Evolutionary conservation across 768 basidiomycete species (phyloP).

Genomic region (Crassisporium funariophilum): DNA sequence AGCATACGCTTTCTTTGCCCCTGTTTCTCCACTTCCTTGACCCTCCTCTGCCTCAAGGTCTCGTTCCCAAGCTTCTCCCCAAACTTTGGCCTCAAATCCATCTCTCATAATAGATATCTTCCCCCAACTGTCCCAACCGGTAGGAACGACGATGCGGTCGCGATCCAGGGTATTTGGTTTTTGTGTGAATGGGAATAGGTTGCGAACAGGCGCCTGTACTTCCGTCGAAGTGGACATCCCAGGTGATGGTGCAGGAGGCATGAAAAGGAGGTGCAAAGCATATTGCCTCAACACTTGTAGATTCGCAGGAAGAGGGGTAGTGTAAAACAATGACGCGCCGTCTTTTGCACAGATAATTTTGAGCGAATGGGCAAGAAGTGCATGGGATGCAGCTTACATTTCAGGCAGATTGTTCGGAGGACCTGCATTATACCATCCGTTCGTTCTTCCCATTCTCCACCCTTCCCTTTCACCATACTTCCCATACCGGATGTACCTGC

Average conservation of each 20-base stretch:
- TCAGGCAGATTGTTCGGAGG: constrained; percentile 88
- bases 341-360: constrained; percentile 48
- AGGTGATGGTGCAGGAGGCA: constrained; percentile 76
- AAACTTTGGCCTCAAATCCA: constrained; percentile 81
- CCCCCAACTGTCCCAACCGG: constrained; percentile 98
- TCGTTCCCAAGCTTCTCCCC: constrained; percentile 80
- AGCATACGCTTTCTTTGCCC: constrained; percentile 69
- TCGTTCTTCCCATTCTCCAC: constrained; percentile 92
- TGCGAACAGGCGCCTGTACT: constrained; percentile 65
- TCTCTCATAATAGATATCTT: constrained; percentile 91
- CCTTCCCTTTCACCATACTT: constrained; percentile 89
- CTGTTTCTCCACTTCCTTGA: constrained; percentile 46
- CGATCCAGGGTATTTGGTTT: constrained; percentile 93
- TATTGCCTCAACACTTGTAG: constrained; percentile 81
- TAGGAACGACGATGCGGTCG: constrained; percentile 88
- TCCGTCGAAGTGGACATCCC: constrained; percentile 59
- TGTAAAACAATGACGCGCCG: constrained; percentile 91
- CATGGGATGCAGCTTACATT: constrained; percentile 62
- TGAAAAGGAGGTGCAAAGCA: constrained; percentile 78
- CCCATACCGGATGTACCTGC: constrained; percentile 84
- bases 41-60: constrained; percentile 57
- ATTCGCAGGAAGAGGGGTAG: constrained; percentile 77
- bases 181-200: constrained; percentile 84
- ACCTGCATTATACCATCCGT: constrained; percentile 96
- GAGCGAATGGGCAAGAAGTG: background rate